Percentiles rank a stretch among this genome's conserved stretches.
Conservation (phyloP, 2,329 filamentous ascomycete species). For the Aspergillus ochraceoroseus region DNA sequence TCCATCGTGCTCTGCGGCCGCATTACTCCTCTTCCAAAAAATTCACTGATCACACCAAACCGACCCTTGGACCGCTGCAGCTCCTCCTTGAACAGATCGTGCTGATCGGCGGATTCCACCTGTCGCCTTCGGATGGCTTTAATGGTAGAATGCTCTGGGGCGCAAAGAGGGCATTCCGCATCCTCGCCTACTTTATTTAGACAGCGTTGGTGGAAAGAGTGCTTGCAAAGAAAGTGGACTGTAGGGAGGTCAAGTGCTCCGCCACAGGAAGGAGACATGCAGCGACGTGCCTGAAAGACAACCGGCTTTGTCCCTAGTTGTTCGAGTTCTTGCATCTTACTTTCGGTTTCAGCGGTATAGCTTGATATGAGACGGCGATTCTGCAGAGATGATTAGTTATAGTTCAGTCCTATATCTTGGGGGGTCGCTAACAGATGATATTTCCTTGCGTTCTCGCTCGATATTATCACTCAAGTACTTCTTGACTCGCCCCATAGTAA, state of each 20-base stretch:
- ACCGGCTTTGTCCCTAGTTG: conserved; percentile 74
- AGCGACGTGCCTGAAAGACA: conserved; percentile 86
- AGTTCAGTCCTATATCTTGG: neutral
- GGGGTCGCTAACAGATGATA: conserved; percentile 51
- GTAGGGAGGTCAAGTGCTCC: conserved; percentile 76
- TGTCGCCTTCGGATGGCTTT: conserved; percentile 81
- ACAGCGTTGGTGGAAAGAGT: conserved; percentile 92
- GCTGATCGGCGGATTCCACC: conserved; percentile 76
- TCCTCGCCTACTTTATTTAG: conserved; percentile 62
- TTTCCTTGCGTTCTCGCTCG: conserved; percentile 79
- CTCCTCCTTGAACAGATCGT: conserved; percentile 83
- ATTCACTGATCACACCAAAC: conserved; percentile 88
- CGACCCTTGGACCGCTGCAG: conserved; percentile 71
- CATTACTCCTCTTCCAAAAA: conserved; percentile 94
- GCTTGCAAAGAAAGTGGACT: conserved; percentile 95
- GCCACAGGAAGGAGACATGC: conserved; percentile 75
- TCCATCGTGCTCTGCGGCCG: conserved; percentile 40
- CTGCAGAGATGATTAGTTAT: conserved; percentile 35
- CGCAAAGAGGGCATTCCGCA: conserved; percentile 81
- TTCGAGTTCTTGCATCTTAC: conserved; percentile 71
- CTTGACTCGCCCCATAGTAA: conserved; percentile 97
- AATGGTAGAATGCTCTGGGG: conserved; percentile 78
- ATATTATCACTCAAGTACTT: conserved; percentile 86
- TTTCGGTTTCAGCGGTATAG: conserved; percentile 76
- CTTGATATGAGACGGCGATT: conserved; percentile 78